phyloP scores from a whole-genome alignment of 257 asterid genomes.

The Gynochthodes officinalis region DNA sequence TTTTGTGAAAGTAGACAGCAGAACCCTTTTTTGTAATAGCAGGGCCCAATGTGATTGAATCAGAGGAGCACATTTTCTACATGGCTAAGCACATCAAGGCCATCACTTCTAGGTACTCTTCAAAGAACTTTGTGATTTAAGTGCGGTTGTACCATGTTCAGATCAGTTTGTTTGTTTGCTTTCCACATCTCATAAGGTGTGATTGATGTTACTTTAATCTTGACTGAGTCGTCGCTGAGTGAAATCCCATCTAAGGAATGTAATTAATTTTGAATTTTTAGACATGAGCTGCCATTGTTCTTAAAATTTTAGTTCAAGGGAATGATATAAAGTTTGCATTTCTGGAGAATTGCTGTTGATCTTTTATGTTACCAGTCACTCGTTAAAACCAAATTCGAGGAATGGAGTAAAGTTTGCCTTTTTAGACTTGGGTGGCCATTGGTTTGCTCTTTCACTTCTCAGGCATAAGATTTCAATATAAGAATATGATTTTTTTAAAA shows the following conservation, averaged over 20 bases:
- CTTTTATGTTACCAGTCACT: neutral
- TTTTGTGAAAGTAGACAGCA: constrained; percentile 44
- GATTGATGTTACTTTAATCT: neutral
- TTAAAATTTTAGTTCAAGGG: neutral
- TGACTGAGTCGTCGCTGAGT: neutral
- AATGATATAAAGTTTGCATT: neutral
- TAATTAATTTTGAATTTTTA: constrained; percentile 1
- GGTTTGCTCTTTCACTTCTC: neutral
- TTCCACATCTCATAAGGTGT: neutral
- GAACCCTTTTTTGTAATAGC: constrained; percentile 87
- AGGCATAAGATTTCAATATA: neutral
- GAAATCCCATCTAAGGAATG: neutral
- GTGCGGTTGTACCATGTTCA: neutral
- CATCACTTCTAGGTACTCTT: constrained; percentile 34
- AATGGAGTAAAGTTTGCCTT: neutral
- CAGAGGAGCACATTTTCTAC: constrained; percentile 74
- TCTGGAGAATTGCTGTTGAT: neutral
- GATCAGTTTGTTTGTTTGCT: neutral
- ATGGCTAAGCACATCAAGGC: constrained; percentile 73
- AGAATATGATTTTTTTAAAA: too few relatives aligned
- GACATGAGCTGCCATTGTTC: neutral
- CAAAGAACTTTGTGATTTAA: neutral
- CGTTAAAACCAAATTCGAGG: neutral
- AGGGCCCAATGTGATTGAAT: constrained; percentile 93
- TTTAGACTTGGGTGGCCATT: neutral